These are phyloP conservation scores for Thalia dealbata DNA, from an alignment of 176 grass and related monocot genomes.

Conservation along the genomic window DNA sequence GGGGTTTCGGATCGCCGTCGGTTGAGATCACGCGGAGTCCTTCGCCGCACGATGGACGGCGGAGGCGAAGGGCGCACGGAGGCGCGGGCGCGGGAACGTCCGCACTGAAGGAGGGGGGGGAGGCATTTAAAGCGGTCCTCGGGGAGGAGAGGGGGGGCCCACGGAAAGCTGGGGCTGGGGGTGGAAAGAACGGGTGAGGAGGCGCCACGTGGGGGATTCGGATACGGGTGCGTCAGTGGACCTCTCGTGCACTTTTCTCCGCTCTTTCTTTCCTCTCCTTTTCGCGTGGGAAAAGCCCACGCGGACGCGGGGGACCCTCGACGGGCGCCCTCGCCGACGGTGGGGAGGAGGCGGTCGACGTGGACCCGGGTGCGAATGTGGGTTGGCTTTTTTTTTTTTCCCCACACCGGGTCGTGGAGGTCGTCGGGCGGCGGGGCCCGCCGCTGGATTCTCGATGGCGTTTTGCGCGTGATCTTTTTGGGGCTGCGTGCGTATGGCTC, in stretches of 20 bases:
- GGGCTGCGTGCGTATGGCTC: too few species aligned
- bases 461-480: too few species aligned
- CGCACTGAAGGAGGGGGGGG: not conserved
- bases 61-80: not conserved
- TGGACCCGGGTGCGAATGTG: too few species aligned
- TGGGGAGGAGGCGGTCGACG: too few species aligned
- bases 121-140: constrained; percentile 24
- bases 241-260: constrained; percentile 23
- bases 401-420: too few species aligned
- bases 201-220: constrained; percentile 23
- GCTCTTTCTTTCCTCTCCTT: not conserved
- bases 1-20: not conserved
- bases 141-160: constrained; percentile 14
- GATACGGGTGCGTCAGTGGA: constrained; percentile 24
- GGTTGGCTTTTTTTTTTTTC: too few species aligned
- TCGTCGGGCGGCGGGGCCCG: too few species aligned
- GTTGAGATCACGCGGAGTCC: too few species aligned
- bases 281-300: too few species aligned
- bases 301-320: too few species aligned
- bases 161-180: constrained; percentile 8
- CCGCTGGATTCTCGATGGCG: too few species aligned
- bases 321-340: too few species aligned
- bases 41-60: not conserved
- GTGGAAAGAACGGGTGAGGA: constrained; percentile 18
- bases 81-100: not conserved